Percentiles rank a stretch among this genome's conserved stretches.
Evolutionary conservation across 1,284 basidiomycete genomes (phyloP).

Genomic region (Fomitopsis palustris): DNA sequence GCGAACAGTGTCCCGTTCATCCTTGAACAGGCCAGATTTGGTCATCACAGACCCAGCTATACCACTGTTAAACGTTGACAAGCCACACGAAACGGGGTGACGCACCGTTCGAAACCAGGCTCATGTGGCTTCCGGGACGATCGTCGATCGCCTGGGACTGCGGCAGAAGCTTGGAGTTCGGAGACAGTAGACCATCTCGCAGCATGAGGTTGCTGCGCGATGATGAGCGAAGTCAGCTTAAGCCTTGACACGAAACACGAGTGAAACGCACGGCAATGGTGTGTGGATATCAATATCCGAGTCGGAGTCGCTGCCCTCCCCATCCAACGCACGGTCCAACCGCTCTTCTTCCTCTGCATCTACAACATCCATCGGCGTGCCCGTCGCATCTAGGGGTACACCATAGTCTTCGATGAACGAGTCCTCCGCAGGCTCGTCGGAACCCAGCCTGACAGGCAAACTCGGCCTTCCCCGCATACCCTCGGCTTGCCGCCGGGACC

Average conservation of each 20-base stretch:
- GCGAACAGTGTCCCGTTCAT: constrained; percentile 57
- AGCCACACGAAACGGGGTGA: constrained; percentile 7
- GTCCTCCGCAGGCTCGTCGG: constrained; percentile 22
- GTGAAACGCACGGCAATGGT: constrained; percentile 62
- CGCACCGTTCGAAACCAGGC: constrained; percentile 37
- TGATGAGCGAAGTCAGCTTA: neutral
- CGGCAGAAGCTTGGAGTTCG: constrained; percentile 63
- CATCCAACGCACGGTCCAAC: constrained; percentile 35
- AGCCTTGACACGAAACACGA: neutral
- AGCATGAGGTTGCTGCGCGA: constrained; percentile 65
- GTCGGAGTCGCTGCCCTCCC: constrained; percentile 48
- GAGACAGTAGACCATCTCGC: constrained; percentile 67
- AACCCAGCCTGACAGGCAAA: constrained; percentile 12
- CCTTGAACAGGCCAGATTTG: constrained; percentile 52
- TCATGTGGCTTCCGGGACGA: constrained; percentile 37
- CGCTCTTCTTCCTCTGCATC: constrained; percentile 26
- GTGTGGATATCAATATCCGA: constrained; percentile 76
- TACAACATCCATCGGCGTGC: constrained; percentile 22
- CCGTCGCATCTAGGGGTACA: constrained; percentile 21
- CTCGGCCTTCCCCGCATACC: constrained; percentile 9
- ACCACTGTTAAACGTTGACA: neutral
- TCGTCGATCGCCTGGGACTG: constrained; percentile 22
- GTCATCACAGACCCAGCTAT: constrained; percentile 38
- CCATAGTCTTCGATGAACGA: constrained; percentile 30
- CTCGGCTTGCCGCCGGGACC: neutral